Conservation (phyloP, 225 moss, liverwort and hornwort genomes). For the Takakia lepidozioides region DNA sequence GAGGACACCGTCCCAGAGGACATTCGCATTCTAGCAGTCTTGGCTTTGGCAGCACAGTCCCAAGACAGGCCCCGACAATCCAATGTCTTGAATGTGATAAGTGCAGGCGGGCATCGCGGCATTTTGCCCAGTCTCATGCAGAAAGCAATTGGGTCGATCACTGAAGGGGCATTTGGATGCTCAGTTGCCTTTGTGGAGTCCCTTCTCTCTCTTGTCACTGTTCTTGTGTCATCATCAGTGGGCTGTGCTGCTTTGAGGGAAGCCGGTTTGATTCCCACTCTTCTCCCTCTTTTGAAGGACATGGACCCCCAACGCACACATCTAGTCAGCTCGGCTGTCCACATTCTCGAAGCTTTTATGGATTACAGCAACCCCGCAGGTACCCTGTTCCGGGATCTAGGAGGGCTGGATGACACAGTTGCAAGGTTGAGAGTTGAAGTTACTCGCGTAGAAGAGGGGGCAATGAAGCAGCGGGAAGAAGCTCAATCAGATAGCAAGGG, state of each 20-base stretch:
- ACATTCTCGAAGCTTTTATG: constrained; percentile 98
- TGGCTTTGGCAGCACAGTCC: constrained; percentile 87
- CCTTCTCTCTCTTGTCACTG: constrained; percentile 78
- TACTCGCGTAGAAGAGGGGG: constrained; percentile 56
- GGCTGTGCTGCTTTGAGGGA: constrained; percentile 89
- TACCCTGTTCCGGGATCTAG: constrained; percentile 86
- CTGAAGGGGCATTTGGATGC: constrained; percentile 52
- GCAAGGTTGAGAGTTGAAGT: constrained; percentile 80
- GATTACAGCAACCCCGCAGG: constrained; percentile 99
- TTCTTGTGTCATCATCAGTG: constrained; percentile 87
- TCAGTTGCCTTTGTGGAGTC: constrained; percentile 83
- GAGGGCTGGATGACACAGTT: constrained; percentile 91
- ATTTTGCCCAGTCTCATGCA: constrained; percentile 97
- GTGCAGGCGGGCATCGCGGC: constrained; percentile 95
- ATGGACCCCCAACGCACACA: constrained; percentile 75
- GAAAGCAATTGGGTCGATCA: constrained; percentile 72
- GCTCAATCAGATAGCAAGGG: constrained; percentile 47
- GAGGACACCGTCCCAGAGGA: constrained; percentile 83
- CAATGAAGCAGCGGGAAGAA: constrained; percentile 41
- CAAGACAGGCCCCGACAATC: constrained; percentile 95
- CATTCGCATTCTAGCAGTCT: constrained; percentile 75
- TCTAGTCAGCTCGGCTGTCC: constrained; percentile 89
- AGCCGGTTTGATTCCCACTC: constrained; percentile 88
- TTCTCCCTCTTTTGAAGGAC: constrained; percentile 88
- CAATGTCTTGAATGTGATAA: constrained; percentile 86